Evolutionary conservation across 192 early-diverging fungal species (phyloP), one percentile per base, ranked within the genome.

Genomic region (Phlyctochytrium arcticum): DNA sequence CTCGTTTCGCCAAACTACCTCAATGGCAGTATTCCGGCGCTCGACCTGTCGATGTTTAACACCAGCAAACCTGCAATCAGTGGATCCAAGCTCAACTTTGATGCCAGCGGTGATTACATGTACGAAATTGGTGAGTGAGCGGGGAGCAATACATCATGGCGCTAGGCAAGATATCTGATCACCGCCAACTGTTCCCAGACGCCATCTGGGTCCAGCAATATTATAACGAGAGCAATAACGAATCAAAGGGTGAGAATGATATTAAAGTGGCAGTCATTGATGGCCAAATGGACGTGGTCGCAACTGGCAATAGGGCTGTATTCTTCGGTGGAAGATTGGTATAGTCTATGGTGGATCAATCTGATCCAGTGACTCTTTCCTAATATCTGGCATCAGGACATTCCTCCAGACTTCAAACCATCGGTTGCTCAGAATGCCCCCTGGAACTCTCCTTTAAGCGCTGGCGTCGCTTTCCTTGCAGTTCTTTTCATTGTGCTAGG

Each of bases 121-220:
- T 51, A 23, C 50, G n/a, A 51, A 51, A 51, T 27, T 51, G 50
- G 50, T 51, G 1, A 51, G 50, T 17, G 19, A n/a, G n/a, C n/a
- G n/a, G n/a, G 8, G 8, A 42, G 39, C 39, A n/a, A 42, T 9
- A 42, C n/a, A 42, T 42, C 39, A n/a, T 42, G 39, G 39, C 39
- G 39, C 39, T 42, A 42, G 9, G 9, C 39, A 42, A 42, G 9
- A 42, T 42, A 9, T n/a, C 39, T 42, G 39, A 42, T n/a, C 9
- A 42, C n/a, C n/a, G 9, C 39, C 39, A 9, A 42, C 9, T 10
- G 9, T 10, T 42, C 9, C 39, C 39, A 42, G 39, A 42, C 39
- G n/a, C 9, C 39, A 42, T 42, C 9, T 42, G 39, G 39, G 39
- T 42, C n/a, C 39, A 42, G n/a, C 39, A n/a, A 10, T n/a, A 42